Base-by-base conservation (phyloP, 116 monocot genomes). In the Phalaenopsis hybrid region DNA sequence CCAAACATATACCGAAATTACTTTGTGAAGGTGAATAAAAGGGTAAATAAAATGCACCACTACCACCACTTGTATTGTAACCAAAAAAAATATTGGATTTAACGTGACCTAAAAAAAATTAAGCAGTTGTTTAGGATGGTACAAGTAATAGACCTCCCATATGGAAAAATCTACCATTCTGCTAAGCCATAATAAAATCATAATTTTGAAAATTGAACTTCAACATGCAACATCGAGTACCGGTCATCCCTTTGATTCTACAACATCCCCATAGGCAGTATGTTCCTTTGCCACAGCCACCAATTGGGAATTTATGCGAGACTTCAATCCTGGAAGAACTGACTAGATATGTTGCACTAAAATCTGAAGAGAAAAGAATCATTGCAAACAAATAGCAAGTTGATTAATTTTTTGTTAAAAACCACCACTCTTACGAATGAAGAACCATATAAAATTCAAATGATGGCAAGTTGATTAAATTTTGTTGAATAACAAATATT, bases 351-450 rank as follows among this genome's bases (percentile, higher is more conserved):
- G 28, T 28, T 28, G 28, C 28, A 28, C 0, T 28, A 28, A 28
- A 28, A 28, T 28, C 28, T 28, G 28, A 28, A 28, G 28, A 28
- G 28, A 28, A 28, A 28, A 28, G 28, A 28, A 28, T 28, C 28
- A 28, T 28, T 28, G 28, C 28, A 28, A 28, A 28, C 28, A 28
- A 28, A 28, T 28, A 28, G 28, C 28, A 28, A 95, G 86, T 94
- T 95, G 17, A 88, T 78, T 72, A 92, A 91, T 92, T 91, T 91
- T 74, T 99, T 95, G 74, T 99, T 99, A 61, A 94, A 94, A 41
- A 90, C 95, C 51, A 94, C 80, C 44, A 95, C 94, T 28, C 0
- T 28, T 28, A 28, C 78, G 95, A 85, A 51, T 94, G 95, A 69
- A 86, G 85, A 86, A 91, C 95, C 87, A 95, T 90, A 23, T 94